Evolutionary conservation across 75 land plant genomes (phyloP).

Genomic region (Picea sitchensis): DNA sequence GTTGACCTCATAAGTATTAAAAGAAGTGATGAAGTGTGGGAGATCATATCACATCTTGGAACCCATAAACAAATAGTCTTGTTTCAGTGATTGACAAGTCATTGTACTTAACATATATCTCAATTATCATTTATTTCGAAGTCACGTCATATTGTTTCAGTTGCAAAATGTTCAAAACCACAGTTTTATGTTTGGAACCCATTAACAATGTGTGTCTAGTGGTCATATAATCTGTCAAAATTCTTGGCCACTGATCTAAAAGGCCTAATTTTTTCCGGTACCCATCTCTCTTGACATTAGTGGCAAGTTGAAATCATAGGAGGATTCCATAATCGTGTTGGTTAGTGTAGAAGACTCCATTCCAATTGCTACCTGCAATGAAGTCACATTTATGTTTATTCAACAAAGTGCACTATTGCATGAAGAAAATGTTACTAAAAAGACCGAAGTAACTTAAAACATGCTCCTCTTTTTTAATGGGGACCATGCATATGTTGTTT

Average conservation of each 20-base stretch:
- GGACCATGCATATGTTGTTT: slow-evolving; percentile 48
- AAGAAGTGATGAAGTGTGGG: slow-evolving; percentile 8
- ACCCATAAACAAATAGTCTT: slow-evolving; percentile 68
- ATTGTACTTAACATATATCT: slow-evolving; percentile 20
- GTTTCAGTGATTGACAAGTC: slow-evolving; percentile 62
- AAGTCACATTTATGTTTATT: slow-evolving; percentile 53
- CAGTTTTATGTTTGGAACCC: slow-evolving; percentile 72
- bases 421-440: not conserved
- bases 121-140: slow-evolving; percentile 61
- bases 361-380: slow-evolving; percentile 58
- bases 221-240: slow-evolving; percentile 70
- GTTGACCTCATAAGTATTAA: too few relatives aligned
- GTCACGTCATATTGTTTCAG: slow-evolving; percentile 64
- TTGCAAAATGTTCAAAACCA: slow-evolving; percentile 48
- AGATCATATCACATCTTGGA: slow-evolving; percentile 79
- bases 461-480: slow-evolving; percentile 45
- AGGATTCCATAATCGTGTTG: slow-evolving; percentile 57
- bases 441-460: not conserved
- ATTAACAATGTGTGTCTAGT: slow-evolving; percentile 55
- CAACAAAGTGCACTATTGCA: not conserved
- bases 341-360: slow-evolving; percentile 51
- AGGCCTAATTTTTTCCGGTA: slow-evolving; percentile 53
- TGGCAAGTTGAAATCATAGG: slow-evolving; percentile 11
- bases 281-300: not conserved
- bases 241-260: slow-evolving; percentile 46